Percentiles rank a stretch among this genome's conserved stretches.
Conservation (phyloP, 805 yeast genomes). For the Pichia cabralensis region DNA sequence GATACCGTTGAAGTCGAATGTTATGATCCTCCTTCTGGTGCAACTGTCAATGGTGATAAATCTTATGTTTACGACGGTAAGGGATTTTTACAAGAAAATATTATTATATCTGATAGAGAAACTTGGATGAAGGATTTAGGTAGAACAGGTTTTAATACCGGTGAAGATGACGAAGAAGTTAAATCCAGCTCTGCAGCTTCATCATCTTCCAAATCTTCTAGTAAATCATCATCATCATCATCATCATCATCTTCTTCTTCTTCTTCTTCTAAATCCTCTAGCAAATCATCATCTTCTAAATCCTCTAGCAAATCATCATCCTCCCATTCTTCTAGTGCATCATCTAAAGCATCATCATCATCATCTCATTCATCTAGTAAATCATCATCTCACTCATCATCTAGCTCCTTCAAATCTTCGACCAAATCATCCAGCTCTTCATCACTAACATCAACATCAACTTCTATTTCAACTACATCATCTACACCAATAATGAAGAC, state of each 20-base stretch:
- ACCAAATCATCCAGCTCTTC: slow-evolving; percentile 3
- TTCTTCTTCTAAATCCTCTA: slow-evolving; percentile 1
- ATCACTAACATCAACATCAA: neutral
- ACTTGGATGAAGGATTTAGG: slow-evolving; percentile 50
- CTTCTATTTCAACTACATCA: neutral
- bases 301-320: neutral
- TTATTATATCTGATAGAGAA: slow-evolving; percentile 53
- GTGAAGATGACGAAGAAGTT: slow-evolving; percentile 19
- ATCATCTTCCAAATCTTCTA: slow-evolving; percentile 1
- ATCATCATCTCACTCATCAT: neutral
- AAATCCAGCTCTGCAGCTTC: neutral
- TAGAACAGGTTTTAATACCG: slow-evolving; percentile 59
- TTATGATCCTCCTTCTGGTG: slow-evolving; percentile 60
- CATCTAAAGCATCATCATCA: neutral
- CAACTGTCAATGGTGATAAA: slow-evolving; percentile 33
- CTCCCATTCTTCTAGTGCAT: neutral
- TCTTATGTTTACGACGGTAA: slow-evolving; percentile 46
- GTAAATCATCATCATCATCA: neutral
- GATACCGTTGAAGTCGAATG: slow-evolving; percentile 53
- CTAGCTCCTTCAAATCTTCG: neutral
- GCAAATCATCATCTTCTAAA: neutral
- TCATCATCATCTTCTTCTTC: slow-evolving; percentile 1
- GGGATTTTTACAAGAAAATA: slow-evolving; percentile 36
- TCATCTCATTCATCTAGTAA: slow-evolving; percentile 1
- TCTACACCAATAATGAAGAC: neutral